phyloP scores from a whole-genome alignment of 176 grass and related monocot species.

The Pharus latifolius region DNA sequence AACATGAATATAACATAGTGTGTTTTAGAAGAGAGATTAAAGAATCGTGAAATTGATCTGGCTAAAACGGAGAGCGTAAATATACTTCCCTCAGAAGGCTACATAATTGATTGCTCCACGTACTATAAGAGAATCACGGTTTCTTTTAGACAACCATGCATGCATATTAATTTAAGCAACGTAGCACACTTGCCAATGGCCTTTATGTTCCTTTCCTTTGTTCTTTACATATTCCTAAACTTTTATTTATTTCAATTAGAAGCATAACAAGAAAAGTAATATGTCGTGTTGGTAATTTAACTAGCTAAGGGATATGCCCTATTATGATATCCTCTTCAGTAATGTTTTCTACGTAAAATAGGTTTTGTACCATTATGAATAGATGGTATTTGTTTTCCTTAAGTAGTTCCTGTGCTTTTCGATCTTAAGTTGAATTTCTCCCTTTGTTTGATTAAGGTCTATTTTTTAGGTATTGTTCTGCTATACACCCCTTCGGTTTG shows the following conservation, averaged over 20 bases:
- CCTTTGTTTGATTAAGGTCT: too few species aligned
- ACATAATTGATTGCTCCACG: background rate
- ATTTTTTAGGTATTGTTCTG: too few species aligned
- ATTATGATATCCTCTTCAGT: slow-evolving; percentile 10
- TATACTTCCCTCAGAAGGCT: background rate
- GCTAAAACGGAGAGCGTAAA: too few species aligned
- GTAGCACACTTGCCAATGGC: slow-evolving; percentile 4
- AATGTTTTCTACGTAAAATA: background rate
- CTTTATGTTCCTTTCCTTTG: slow-evolving; percentile 13
- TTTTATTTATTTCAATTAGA: slow-evolving; percentile 6
- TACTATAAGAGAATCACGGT: background rate
- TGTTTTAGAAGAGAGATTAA: too few species aligned
- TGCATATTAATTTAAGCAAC: slow-evolving; percentile 17
- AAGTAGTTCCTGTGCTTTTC: too few species aligned
- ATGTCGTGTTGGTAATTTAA: background rate
- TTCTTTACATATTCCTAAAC: background rate
- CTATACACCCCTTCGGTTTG: too few species aligned
- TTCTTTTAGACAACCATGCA: slow-evolving; percentile 6
- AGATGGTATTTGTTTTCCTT: too few species aligned
- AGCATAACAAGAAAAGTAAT: background rate
- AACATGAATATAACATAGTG: too few species aligned
- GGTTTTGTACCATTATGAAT: too few species aligned
- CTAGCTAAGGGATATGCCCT: background rate
- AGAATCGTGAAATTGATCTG: too few species aligned
- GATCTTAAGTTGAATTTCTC: too few species aligned